Base-by-base conservation (phyloP, 1,284 basidiomycete genomes). In the Tilletia walkeri region DNA sequence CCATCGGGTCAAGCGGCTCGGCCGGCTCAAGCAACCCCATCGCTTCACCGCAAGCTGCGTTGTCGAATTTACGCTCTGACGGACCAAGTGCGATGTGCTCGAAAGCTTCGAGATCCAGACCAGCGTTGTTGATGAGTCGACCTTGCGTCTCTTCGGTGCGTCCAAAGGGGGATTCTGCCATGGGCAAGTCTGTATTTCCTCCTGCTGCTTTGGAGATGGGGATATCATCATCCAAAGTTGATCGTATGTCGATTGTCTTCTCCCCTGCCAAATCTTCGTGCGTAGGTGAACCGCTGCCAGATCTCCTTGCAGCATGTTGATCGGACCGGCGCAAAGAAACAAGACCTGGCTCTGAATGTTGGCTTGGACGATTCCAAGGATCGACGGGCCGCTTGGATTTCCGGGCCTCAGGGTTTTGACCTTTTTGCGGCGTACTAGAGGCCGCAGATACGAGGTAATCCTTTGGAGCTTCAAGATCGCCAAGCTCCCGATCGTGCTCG, bases 311-410 rank as follows among this genome's bases (percentile, higher is more conserved):
- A 30, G 24, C 1, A 30, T 30, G 24, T 30, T 30, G 24, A 30
- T 30, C 24, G 24, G 24, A 30, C 24, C 24, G 24, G 24, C 24
- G 24, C 24, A 30, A 45, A 7, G 41, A 14, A 14, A 1, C 41
- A 14, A 14, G 6, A 45, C 50, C 38, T 63, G 59, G 36, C 16
- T n/a, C 59, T 9, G 59, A 63, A 1, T 39, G 30, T 34, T 63
- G 59, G 36, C 59, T 63, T 16, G 59, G 59, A 36, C 59, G 59
- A 20, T 63, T 63, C 59, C 59, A 63, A 7, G 59, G 59, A 39
- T 63, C 36, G n/a, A 39, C 6, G 3, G 59, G 30, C 30, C 59
- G 59, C 12, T 56, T 56, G 6, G 54, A 24, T 30, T 14, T 24
- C 54, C 20, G 16, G 12, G 20, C 34, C 10, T 34, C 12, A n/a